A percentile compares a stretch with the other conserved stretches of the same genome.
phyloP scores from a whole-genome alignment of 2,329 filamentous ascomycete genomes.

The Talaromyces sp. region DNA sequence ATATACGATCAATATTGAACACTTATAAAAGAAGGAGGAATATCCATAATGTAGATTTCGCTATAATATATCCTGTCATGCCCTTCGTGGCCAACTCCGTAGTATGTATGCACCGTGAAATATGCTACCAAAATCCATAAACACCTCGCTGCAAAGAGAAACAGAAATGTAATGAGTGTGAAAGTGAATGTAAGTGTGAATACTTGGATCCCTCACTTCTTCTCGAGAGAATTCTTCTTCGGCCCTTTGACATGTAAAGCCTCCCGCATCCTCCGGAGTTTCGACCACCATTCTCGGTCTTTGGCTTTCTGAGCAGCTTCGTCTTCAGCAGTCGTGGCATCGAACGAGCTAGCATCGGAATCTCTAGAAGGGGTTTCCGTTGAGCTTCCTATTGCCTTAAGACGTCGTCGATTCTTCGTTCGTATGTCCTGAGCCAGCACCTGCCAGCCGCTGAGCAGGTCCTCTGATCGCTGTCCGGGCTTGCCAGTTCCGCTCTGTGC shows the following conservation, averaged over 20 bases:
- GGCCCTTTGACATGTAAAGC: slow-evolving; percentile 61
- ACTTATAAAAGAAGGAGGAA: background rate
- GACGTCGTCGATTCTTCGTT: slow-evolving; percentile 30
- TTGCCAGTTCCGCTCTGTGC: slow-evolving; percentile 50
- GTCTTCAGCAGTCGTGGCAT: slow-evolving; percentile 19
- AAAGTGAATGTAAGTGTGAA: too few relatives aligned
- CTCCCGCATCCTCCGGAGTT: slow-evolving; percentile 63
- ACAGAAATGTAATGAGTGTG: slow-evolving; percentile 5
- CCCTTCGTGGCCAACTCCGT: background rate
- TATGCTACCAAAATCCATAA: background rate
- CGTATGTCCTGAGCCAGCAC: slow-evolving; percentile 37
- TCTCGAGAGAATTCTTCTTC: slow-evolving; percentile 37
- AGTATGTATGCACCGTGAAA: background rate
- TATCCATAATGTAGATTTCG: background rate
- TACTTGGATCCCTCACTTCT: slow-evolving; percentile 2
- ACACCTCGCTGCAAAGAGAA: slow-evolving; percentile 1
- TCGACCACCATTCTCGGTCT: slow-evolving; percentile 24
- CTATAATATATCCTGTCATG: background rate
- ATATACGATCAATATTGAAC: background rate
- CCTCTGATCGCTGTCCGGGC: slow-evolving; percentile 23
- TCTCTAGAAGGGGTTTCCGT: slow-evolving; percentile 23
- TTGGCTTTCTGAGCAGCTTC: slow-evolving; percentile 46
- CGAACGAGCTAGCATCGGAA: slow-evolving; percentile 16
- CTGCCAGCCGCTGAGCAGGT: slow-evolving; percentile 41
- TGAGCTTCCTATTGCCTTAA: slow-evolving; percentile 16